Evolutionary conservation across 108 stramenopile genomes (phyloP), one percentile per base, ranked within the genome.

Genomic region (Pseudonitzschia multiseries): DNA sequence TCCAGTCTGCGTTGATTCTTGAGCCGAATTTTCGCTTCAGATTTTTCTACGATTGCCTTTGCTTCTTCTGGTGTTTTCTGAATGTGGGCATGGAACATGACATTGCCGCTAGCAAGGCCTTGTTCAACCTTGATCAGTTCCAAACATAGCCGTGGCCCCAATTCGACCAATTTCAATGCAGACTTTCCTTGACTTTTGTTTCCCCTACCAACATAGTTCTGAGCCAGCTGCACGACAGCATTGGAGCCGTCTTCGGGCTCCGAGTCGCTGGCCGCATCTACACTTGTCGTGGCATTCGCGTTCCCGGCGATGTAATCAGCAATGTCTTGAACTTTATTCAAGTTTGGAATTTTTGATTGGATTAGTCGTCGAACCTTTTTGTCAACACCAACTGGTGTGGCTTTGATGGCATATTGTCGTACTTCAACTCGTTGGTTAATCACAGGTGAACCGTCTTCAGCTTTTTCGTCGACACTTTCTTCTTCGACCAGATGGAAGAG

Each of bases 321-420:
- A 80, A 99, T 96, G 77, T 99, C 99, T 40, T 95, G 77, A 31
- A 97, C 82, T 54, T 85, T 87, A 71, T 84, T 82, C 54, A 99
- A 71, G 70, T 99, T 96, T 26, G 97, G 98, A 26, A 97, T 81
- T 72, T 95, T 97, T 21, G 97, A 83, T 69, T 96, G 95, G 40
- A 98, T 84, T 21, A 98, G 71, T 43, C 92, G 79, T 61, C 96
- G 96, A 13, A 99, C 94, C 52, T 88, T 89, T 14, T 89, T 86
- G 72, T 94, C 89, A 26, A 99, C 85, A 29, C 97, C 98, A 14
- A 95, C 94, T 24, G 99, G 98, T 27, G 87, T 90, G 42, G 98
- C 97, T 29, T 96, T 94, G 73, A 99, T 93, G 73, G 97, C 94
- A 72, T 96, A 99, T 71, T 99, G 99, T 33, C 99, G 84, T 69